Base-by-base conservation (phyloP, 306 rosid genomes). In the Astragalus membranaceus region DNA sequence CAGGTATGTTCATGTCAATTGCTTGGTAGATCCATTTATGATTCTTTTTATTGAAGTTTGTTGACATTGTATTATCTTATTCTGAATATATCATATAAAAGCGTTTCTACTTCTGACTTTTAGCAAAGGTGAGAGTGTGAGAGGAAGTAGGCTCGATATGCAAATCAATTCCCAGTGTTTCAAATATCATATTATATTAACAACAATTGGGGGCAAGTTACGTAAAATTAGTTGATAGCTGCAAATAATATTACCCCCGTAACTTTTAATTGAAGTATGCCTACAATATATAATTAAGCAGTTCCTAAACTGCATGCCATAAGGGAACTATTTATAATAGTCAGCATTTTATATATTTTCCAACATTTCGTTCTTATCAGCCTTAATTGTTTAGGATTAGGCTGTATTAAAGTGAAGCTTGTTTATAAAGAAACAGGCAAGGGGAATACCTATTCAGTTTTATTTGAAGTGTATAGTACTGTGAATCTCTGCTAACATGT, bases 1-100 rank as follows among this genome's bases (percentile, higher is more conserved):
- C 80, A 89, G 92, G 98, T 89, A 85, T 89, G 98, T 78, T 76
- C 52, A 41, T 82, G 90, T 72, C 77, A 69, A 70, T 81, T 84
- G 82, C 12, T 56, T 74, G 87, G 78, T 72, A 70, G 77, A 84
- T 51, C 67, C 77, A 61, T 79, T 81, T 44, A 74, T 82, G 74
- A 86, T 88, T 84, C 85, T 76, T 88, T 88, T 78, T 14, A 78
- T 63, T 78, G 75, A 67, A 80, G 75, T 80, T 67, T 60, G 54
- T 14, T 80, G 56, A 29, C 15, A 35, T 48, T 70, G 67, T 44
- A 47, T 65, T 77, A 64, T 69, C 60, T 67, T 58, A 41, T 53
- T 67, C 54, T 46, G 17, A 35, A 59, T 30, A 43, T 55, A 70
- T 32, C 62, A 20, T 37, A 44, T 60, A 7, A 60, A 68, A 64